Base-by-base conservation (phyloP, 164 flowering plant genomes). In the Piper longum region DNA sequence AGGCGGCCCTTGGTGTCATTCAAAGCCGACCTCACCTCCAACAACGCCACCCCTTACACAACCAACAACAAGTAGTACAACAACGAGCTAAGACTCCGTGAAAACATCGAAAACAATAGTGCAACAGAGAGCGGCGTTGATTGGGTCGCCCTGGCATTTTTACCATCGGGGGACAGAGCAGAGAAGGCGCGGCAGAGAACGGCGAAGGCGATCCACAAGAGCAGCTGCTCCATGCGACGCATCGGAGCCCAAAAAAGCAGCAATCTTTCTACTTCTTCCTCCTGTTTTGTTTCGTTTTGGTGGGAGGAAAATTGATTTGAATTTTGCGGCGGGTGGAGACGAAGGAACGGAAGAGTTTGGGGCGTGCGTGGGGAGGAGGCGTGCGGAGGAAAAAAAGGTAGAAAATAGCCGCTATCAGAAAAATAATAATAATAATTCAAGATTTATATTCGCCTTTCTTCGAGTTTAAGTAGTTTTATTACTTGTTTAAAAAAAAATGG, bases 91-190 rank as follows among this genome's bases (percentile, higher is more conserved):
- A 3, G 55, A 41, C 36, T 3, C 13, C 3, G 43, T 8, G 48
- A 60, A 41, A 41, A 57, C 14, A 36, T 5, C 48, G 2, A 44
- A 44, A 12, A 48, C 9, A 48, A 48, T 9, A 48, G 2, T 1
- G 2, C 8, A 5, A 9, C 9, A 48, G 12, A 48, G 14, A 48
- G 52, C 14, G 52, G 12, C 11, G 12, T 2, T 12, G 12, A 48
- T 12, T 9, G 52, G 14, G 48, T 0, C 14, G 9, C 14, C 14
- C 40, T n/a, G 66, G 60, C 57, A 26, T 63, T 40, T 36, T 67
- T 78, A 91, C 98, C 96, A 80, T 88, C 98, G 69, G 69, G 72
- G 55, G 83, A 71, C 59, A 91, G 87, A 72, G 87, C 85, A 72
- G 78, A 52, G 66, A 85, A 41, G 42, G 62, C 1, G 18, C 62